Evolutionary conservation across 371 early-diverging fungal genomes (phyloP), one percentile per base, ranked within the genome.

Genomic region (Edhazardia aedis): DNA sequence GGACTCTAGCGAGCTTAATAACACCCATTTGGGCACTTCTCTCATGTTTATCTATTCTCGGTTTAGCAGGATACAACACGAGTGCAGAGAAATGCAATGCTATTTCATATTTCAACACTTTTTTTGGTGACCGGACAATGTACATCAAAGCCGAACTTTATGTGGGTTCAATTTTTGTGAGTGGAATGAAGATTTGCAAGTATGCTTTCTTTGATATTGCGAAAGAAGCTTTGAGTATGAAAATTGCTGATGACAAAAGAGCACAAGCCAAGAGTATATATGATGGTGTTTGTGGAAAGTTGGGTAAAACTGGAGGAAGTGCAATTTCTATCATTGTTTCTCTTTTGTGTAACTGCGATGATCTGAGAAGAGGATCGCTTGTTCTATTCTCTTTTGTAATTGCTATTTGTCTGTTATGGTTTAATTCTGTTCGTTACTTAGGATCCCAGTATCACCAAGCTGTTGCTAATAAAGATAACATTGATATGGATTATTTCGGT

Each of bases 251-350:
- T 25, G 36, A 48, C 26, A 59, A 63, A 50, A 54, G 67, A 40
- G 38, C 64, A 14, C 27, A 52, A 23, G 64, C 56, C 45, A 68
- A 69, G 51, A 65, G 68, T 30, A 45, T 72, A 2, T 67, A 58
- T 55, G 72, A 72, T 55, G 70, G 72, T 42, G 46, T 67, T 2
- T 62, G 56, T 48, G 60, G 63, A 16, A 72, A 68, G 59, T 48
- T 69, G 7, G 72, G 72, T 4, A 72, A 69, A 49, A 52, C 58
- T 19, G 39, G 37, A 3, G 24, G 40, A 25, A 14, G 21, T 6
- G 11, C 33, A 29, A 30, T 16, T 2, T 23, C 39, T 39, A 19
- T 23, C 14, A 2, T 51, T 3, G 7, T 12, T 22, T 22, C 29
- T 27, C 23, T 22, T 26, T 2, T 68, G 2, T 38, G 66, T n/a